Conservation (phyloP, 768 basidiomycete species). For the Cystofilobasidium capitatum region DNA sequence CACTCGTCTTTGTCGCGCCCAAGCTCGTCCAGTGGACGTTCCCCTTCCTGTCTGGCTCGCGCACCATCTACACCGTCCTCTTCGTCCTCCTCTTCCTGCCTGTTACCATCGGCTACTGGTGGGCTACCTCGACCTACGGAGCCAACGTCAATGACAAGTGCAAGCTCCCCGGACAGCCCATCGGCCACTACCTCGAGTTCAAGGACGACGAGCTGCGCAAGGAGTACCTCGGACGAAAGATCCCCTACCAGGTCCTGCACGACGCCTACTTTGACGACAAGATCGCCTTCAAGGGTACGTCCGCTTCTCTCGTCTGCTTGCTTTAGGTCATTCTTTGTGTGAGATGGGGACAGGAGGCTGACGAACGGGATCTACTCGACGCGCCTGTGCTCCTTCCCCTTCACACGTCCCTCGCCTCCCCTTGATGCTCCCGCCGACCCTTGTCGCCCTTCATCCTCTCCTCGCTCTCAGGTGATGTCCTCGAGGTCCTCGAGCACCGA, state of each 20-base stretch:
- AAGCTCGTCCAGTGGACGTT: slow-evolving; percentile 72
- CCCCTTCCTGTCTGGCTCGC: slow-evolving; percentile 74
- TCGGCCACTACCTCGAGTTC: slow-evolving; percentile 84
- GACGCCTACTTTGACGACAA: slow-evolving; percentile 96
- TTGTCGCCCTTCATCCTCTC: neutral
- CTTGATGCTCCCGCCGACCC: too few species aligned
- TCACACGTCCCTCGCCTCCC: slow-evolving; percentile 1
- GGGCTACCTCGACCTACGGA: slow-evolving; percentile 71
- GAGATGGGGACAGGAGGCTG: too few species aligned
- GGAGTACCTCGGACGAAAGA: slow-evolving; percentile 76
- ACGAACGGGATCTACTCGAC: too few species aligned
- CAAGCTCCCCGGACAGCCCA: slow-evolving; percentile 66
- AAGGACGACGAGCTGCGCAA: slow-evolving; percentile 70
- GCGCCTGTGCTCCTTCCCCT: slow-evolving; percentile 11
- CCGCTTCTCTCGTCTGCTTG: neutral
- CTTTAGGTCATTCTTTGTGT: too few species aligned
- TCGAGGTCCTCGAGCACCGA: slow-evolving; percentile 85
- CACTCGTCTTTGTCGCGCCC: slow-evolving; percentile 66
- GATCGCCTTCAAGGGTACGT: slow-evolving; percentile 83
- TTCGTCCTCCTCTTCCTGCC: slow-evolving; percentile 65
- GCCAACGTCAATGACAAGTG: slow-evolving; percentile 67
- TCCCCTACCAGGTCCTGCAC: slow-evolving; percentile 94
- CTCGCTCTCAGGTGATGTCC: slow-evolving; percentile 60
- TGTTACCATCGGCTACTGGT: slow-evolving; percentile 78
- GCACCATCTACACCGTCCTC: slow-evolving; percentile 76